phyloP scores from a whole-genome alignment of 208 protist species.

The Leishmania mexicana region DNA sequence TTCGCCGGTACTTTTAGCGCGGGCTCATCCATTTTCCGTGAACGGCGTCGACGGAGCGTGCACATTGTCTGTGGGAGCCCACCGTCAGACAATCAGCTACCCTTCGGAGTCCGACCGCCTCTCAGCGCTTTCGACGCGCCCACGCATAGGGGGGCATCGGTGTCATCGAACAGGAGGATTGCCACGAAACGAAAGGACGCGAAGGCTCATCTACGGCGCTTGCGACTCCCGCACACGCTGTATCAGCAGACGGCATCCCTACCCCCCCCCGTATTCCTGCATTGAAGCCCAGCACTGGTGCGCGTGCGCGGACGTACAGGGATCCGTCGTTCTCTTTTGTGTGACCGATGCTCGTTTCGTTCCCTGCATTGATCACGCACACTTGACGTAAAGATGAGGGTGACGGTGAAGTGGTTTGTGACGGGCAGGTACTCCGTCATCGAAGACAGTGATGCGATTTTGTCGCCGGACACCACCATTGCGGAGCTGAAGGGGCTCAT shows the following conservation, averaged over 20 bases:
- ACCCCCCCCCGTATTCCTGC: not conserved
- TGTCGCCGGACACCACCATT: conserved; percentile 70
- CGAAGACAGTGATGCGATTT: conserved; percentile 64
- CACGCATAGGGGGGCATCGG: not conserved
- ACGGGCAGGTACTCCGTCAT: conserved; percentile 63
- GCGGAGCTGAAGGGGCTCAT: conserved; percentile 84
- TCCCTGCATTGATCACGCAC: not conserved
- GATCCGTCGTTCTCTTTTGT: too few relatives aligned
- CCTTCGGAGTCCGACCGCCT: not conserved
- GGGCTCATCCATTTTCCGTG: not conserved
- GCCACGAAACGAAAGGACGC: not conserved
- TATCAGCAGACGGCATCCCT: not conserved
- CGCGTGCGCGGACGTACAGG: not conserved
- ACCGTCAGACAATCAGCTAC: not conserved
- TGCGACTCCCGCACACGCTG: not conserved
- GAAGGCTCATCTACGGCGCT: not conserved
- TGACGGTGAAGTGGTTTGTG: conserved; percentile 71
- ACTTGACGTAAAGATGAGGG: conserved; percentile 41
- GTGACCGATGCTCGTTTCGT: too few relatives aligned
- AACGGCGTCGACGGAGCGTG: not conserved
- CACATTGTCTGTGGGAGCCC: not conserved
- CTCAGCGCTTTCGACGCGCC: not conserved
- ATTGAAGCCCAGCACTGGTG: not conserved
- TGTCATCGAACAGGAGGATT: not conserved
- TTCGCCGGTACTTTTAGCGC: too few relatives aligned